Base-by-base conservation (phyloP, 1,284 basidiomycete species). In the Mycena sp. region DNA sequence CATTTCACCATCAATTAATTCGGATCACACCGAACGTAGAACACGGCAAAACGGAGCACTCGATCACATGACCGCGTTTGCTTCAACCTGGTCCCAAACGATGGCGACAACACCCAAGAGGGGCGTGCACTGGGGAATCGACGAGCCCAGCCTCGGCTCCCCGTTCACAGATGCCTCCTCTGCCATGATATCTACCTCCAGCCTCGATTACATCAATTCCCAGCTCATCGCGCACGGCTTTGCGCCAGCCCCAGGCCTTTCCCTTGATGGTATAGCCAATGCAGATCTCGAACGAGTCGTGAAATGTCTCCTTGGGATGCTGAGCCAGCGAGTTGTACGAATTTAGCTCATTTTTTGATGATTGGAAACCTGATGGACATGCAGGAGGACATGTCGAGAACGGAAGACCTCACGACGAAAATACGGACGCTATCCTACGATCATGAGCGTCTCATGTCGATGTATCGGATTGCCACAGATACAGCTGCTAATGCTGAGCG, bases 201-300 rank as follows among this genome's bases (percentile, higher is more conserved):
- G 80, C 58, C 74, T 92, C 28, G 86, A 89, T 65, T 92, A 91
- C 67, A 82, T 94, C 71, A 94, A 93, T 74, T 80, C 87, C 21
- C 92, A 94, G 70, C 83, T 95, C 4, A 76, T 92, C 41, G 86
- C 91, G 0, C 92, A 95, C 78, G 94, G 95, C 11, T 95, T 92
- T 72, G 78, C 86, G 0, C 77, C 87, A 35, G 72, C 83, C 0
- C 86, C 89, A 0, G 91, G 91, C 1, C 73, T 91, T 9, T 83
- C 82, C 26, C 78, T 94, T 11, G 87, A 89, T 9, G 87, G 87
- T 0, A 74, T 91, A 21, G 78, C 82, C 4, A 83, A 83, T 46
- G 77, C 82, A 17, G 86, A 91, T 43, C 80, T 85, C n/a, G 88
- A 90, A n/a, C 81, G 81, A 40, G 80, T 91, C 14, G 83, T 91